phyloP scores from a whole-genome alignment of 2,329 filamentous ascomycete species.

The Pseudogymnoascus sp. region DNA sequence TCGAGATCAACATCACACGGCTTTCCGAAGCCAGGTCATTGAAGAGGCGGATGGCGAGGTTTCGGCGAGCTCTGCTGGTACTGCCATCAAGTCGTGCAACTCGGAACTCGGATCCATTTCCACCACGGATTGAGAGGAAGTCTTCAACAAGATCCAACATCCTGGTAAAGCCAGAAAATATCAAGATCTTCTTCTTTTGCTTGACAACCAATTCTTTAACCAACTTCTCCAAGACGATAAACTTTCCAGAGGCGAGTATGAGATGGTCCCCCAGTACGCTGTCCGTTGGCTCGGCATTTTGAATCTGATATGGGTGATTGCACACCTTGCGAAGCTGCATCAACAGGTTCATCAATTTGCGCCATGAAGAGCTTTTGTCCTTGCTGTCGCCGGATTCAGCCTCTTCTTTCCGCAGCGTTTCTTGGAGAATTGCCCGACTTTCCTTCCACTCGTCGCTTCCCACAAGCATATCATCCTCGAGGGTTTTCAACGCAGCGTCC shows the following conservation, averaged over 20 bases:
- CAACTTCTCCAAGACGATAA: constrained; percentile 75
- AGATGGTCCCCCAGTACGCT: constrained; percentile 67
- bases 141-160: constrained; percentile 89
- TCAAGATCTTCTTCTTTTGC: constrained; percentile 70
- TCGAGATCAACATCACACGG: constrained; percentile 88
- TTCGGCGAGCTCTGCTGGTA: constrained; percentile 74
- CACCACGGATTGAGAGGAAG: constrained; percentile 50
- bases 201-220: constrained; percentile 66
- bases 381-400: constrained; percentile 10
- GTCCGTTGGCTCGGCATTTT: constrained; percentile 36
- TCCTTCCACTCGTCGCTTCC: constrained; percentile 40
- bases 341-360: constrained; percentile 76
- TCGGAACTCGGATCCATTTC: constrained; percentile 58
- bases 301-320: constrained; percentile 67
- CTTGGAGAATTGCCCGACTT: constrained; percentile 36
- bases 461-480: constrained; percentile 25
- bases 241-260: constrained; percentile 82
- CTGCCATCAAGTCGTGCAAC: constrained; percentile 78
- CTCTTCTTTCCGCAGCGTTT: constrained; percentile 32
- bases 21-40: constrained; percentile 74
- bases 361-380: constrained; percentile 34
- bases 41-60: constrained; percentile 89
- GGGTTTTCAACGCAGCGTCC: constrained; percentile 28
- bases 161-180: constrained; percentile 90
- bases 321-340: constrained; percentile 92